These are phyloP conservation scores for Phytophthora meadii DNA, from an alignment of 352 stramenopile species.

Conservation along the genomic window DNA sequence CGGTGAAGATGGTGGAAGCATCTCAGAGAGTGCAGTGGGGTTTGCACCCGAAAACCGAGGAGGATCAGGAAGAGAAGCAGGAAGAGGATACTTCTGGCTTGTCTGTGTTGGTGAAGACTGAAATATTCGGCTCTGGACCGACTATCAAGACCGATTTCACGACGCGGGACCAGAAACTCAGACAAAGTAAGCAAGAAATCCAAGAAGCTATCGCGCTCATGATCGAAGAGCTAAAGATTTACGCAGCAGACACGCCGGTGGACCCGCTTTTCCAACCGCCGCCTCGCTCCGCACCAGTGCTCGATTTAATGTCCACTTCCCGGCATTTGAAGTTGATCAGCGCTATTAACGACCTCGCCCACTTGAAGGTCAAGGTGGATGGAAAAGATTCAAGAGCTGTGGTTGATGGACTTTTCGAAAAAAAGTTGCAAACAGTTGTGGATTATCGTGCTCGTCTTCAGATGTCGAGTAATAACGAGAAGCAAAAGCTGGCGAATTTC, in stretches of 20 bases:
- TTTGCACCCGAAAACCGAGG: constrained; percentile 29
- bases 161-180: constrained; percentile 72
- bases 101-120: constrained; percentile 45
- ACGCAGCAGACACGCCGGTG: constrained; percentile 49
- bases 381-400: constrained; percentile 24
- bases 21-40: constrained; percentile 79
- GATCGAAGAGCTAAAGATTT: constrained; percentile 77
- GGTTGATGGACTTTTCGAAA: constrained; percentile 54
- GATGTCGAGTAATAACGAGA: constrained; percentile 76
- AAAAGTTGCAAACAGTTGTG: constrained; percentile 70
- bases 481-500: constrained; percentile 61
- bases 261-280: constrained; percentile 63
- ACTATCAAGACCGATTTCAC: constrained; percentile 83
- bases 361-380: constrained; percentile 54
- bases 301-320: constrained; percentile 77
- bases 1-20: constrained; percentile 80
- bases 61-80: constrained; percentile 39
- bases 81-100: constrained; percentile 16
- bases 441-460: constrained; percentile 77
- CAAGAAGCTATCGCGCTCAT: constrained; percentile 65
- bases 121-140: constrained; percentile 65
- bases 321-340: constrained; percentile 76
- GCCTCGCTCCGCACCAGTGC: constrained; percentile 56
- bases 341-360: constrained; percentile 77
- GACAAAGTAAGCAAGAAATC: constrained; percentile 62